Evolutionary conservation across 805 yeast genomes (phyloP).

Genomic region (Metschnikowia amazonensis): DNA sequence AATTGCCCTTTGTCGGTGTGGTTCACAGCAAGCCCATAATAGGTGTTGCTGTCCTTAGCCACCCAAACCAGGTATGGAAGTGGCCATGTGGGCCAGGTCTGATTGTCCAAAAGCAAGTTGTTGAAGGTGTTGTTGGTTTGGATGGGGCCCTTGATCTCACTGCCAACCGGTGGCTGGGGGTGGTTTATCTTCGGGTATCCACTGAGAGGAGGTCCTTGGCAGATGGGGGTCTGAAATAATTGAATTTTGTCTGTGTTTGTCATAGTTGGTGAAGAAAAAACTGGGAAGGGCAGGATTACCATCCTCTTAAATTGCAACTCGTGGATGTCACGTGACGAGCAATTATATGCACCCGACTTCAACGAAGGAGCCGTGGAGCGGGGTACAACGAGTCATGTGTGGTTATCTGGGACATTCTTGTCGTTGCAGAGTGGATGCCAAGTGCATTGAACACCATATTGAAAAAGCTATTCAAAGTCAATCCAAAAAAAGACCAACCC

Average conservation of each 20-base stretch:
- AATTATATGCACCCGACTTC: background rate
- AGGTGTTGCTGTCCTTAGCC: slow-evolving; percentile 43
- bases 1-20: slow-evolving; percentile 57
- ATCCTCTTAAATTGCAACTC: background rate
- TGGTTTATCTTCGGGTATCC: slow-evolving; percentile 36
- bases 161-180: slow-evolving; percentile 34
- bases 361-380: background rate
- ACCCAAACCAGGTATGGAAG: slow-evolving; percentile 79
- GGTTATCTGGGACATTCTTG: background rate
- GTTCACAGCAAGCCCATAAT: slow-evolving; percentile 63
- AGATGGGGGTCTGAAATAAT: slow-evolving; percentile 40
- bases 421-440: background rate
- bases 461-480: background rate
- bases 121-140: slow-evolving; percentile 80
- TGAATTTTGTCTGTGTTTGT: slow-evolving; percentile 6
- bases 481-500: background rate
- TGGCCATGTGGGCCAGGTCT: slow-evolving; percentile 71
- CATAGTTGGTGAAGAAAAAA: background rate
- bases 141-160: slow-evolving; percentile 38
- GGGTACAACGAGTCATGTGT: background rate
- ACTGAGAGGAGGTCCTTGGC: slow-evolving; percentile 41
- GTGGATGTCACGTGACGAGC: slow-evolving; percentile 1
- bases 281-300: background rate
- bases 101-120: slow-evolving; percentile 63
- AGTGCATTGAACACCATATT: background rate